Percentiles rank a stretch among this genome's conserved stretches.
Evolutionary conservation across 73 alveolate genomes (phyloP).

Genomic region (Loxodes magnus): DNA sequence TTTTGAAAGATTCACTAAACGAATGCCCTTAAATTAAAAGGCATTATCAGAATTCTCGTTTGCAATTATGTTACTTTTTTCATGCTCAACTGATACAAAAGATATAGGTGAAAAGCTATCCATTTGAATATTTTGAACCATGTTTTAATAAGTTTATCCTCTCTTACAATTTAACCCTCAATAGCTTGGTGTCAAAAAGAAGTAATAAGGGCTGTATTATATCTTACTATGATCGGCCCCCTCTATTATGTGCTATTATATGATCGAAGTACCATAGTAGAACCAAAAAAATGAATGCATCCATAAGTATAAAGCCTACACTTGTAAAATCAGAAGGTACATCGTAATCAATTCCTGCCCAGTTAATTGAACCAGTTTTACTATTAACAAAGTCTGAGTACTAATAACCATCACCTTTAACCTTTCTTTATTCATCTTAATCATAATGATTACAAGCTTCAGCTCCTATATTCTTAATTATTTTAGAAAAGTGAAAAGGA

Average conservation of each 20-base stretch:
- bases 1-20: no score
- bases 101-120: not conserved
- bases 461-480: conserved; percentile 27
- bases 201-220: conserved; percentile 21
- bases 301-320: not conserved
- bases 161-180: conserved; percentile 18
- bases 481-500: conserved; percentile 31
- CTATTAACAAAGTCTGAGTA: conserved; percentile 5
- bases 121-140: not conserved
- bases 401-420: conserved; percentile 27
- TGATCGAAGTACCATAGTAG: conserved; percentile 45
- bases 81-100: conserved; percentile 22
- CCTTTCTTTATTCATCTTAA: conserved; percentile 32
- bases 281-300: conserved; percentile 11
- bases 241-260: conserved; percentile 29
- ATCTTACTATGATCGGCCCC: no score
- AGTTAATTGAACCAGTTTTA: not conserved
- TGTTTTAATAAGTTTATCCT: not conserved
- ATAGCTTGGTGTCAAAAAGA: conserved; percentile 20
- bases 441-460: conserved; percentile 28
- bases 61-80: conserved; percentile 23
- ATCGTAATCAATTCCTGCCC: not conserved
- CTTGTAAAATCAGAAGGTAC: not conserved
- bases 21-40: conserved; percentile 22
- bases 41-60: conserved; percentile 23